These are phyloP conservation scores for Cladosporium cucumerinum DNA, from an alignment of 2,329 filamentous ascomycete genomes.

Conservation along the genomic window DNA sequence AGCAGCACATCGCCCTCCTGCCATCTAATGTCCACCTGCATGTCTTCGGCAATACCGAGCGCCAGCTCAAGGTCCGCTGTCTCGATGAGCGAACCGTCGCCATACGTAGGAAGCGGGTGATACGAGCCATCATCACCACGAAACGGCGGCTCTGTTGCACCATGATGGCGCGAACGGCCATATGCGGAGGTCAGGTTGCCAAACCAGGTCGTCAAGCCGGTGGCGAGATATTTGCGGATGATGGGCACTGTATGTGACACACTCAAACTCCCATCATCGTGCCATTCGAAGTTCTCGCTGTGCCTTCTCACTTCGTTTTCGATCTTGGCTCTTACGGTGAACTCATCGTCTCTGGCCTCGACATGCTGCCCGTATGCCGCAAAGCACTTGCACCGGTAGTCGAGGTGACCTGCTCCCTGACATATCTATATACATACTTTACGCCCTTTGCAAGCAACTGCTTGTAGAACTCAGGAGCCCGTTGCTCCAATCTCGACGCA, in stretches of 20 bases:
- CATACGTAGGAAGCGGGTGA: neutral
- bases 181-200: neutral
- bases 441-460: neutral
- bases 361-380: neutral
- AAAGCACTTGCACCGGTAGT: neutral
- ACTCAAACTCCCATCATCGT: conserved; percentile 5
- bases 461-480: neutral
- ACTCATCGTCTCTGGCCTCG: neutral
- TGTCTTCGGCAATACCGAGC: neutral
- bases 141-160: neutral
- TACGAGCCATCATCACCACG: neutral
- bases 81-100: neutral
- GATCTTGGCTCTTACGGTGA: neutral
- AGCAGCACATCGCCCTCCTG: neutral
- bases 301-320: neutral
- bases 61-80: neutral
- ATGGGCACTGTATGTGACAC: neutral
- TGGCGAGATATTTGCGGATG: conserved; percentile 1
- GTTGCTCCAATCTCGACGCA: neutral
- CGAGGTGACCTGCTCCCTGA: neutral
- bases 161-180: neutral
- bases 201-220: conserved; percentile 1
- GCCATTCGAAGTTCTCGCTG: neutral
- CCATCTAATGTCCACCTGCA: neutral
- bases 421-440: neutral